phyloP scores from a whole-genome alignment of 345 rosid species.

The Mercurialis annua region DNA sequence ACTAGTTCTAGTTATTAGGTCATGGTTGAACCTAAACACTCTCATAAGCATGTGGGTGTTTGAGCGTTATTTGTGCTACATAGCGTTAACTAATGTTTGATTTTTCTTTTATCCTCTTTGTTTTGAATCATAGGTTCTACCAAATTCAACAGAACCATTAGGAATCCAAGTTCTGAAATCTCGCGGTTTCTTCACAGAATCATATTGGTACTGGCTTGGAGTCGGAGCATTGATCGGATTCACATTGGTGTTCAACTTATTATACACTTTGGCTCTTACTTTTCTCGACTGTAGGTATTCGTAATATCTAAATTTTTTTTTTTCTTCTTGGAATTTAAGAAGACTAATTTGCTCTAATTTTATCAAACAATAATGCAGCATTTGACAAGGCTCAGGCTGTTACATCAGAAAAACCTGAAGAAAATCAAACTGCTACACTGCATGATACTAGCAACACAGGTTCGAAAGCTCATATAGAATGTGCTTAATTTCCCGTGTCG shows the following conservation, averaged over 20 bases:
- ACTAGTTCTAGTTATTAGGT: too few species aligned
- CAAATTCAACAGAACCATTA: constrained; percentile 10
- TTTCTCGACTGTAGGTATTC: constrained; percentile 10
- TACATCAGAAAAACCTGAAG: too few species aligned
- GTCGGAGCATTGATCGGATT: constrained; percentile 14
- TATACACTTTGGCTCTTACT: constrained; percentile 13
- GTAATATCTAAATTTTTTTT: background rate
- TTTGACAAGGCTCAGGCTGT: background rate
- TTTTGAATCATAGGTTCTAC: background rate
- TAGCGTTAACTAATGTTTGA: too few species aligned
- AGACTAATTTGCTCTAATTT: background rate
- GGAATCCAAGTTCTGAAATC: constrained; percentile 4
- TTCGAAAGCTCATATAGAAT: too few species aligned
- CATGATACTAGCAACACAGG: too few species aligned
- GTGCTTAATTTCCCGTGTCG: too few species aligned
- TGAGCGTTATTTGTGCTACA: too few species aligned
- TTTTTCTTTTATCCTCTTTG: too few species aligned
- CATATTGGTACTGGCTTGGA: constrained; percentile 21
- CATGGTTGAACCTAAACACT: too few species aligned
- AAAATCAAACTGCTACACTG: too few species aligned
- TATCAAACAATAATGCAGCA: background rate
- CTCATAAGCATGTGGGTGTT: too few species aligned
- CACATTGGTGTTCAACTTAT: constrained; percentile 1
- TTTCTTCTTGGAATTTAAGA: too few species aligned
- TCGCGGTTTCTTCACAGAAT: constrained; percentile 3